A percentile compares a stretch with the other conserved stretches of the same genome.
Conservation (phyloP, 2,329 filamentous ascomycete genomes). For the Apiospora rasikravindrae region DNA sequence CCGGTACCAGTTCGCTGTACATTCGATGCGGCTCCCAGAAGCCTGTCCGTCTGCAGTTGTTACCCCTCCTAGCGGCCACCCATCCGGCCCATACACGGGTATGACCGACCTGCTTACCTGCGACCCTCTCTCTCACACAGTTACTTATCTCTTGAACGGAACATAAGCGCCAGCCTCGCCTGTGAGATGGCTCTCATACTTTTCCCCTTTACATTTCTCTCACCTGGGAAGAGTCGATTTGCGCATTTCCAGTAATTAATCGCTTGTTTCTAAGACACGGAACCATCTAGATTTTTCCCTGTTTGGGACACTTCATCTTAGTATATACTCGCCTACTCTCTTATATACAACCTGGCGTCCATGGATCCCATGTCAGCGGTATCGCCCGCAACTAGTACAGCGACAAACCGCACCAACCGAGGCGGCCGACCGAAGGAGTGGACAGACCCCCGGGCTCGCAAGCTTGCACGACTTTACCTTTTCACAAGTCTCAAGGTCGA, state of each 20-base stretch:
- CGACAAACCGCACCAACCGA: constrained; percentile 34
- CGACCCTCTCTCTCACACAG: background rate
- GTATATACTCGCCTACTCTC: background rate
- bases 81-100: background rate
- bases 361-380: background rate
- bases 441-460: constrained; percentile 57
- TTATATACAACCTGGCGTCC: background rate
- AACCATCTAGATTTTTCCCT: background rate
- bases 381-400: constrained; percentile 16
- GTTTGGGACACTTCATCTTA: background rate
- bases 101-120: background rate
- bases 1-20: background rate
- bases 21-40: background rate
- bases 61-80: background rate
- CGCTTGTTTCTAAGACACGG: background rate
- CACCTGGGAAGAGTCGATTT: background rate
- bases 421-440: constrained; percentile 61
- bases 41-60: background rate
- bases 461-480: constrained; percentile 60
- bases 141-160: background rate
- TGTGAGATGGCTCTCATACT: background rate
- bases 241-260: background rate
- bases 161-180: constrained; percentile 15
- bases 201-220: background rate
- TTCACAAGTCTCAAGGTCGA: constrained; percentile 59